Base-by-base conservation (phyloP, 345 rosid genomes). In the Euclidium syriacum region DNA sequence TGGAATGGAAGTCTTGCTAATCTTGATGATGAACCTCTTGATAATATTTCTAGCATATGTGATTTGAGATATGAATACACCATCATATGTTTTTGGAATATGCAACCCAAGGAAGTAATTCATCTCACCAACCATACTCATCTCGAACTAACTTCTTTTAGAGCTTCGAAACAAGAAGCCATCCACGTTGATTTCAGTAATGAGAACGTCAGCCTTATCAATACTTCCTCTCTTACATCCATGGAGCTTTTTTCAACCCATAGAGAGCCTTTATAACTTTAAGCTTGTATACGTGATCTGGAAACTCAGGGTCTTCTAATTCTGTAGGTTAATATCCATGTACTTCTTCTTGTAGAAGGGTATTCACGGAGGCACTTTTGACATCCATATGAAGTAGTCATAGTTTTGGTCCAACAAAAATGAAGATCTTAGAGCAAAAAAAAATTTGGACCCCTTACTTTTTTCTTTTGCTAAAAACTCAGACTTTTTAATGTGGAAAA, bases 81-180 rank as follows among this genome's bases (percentile, higher is more conserved):
- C 17, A 0, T 6, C 10, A 1, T 14, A 11, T 0, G 20, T 3
- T 1, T 27, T 6, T 0, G 1, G 0, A 0, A 50, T 4, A 0
- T 50, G 36, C 1, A 50, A 1, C 0, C 23, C 22, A 0, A 27
- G 4, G 1, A 50, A 27, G 4, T 50, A 27, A 3, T 0, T 50
- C 0, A 27, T 1, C 0, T 50, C 36, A 1, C 55, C 55, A 7
- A 26, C 20, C 23, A 26, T 6, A 1, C 35, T 50, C 22, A 50
- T 50, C 1, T 50, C 36, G 4, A 50, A 50, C 2, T 49, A 40
- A 1, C 10, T 7, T 17, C 4, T 3, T 16, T 7, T 2, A n/a
- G 22, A 15, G 44, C 20, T 40, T 40, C 50, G 14, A 23, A 47
- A 47, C 8, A 23, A 15, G 11, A 11, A 20, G 1, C 22, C 17